Evolutionary conservation across 2,329 filamentous ascomycete species (phyloP).

Genomic region (Amauroascus verrucosus): DNA sequence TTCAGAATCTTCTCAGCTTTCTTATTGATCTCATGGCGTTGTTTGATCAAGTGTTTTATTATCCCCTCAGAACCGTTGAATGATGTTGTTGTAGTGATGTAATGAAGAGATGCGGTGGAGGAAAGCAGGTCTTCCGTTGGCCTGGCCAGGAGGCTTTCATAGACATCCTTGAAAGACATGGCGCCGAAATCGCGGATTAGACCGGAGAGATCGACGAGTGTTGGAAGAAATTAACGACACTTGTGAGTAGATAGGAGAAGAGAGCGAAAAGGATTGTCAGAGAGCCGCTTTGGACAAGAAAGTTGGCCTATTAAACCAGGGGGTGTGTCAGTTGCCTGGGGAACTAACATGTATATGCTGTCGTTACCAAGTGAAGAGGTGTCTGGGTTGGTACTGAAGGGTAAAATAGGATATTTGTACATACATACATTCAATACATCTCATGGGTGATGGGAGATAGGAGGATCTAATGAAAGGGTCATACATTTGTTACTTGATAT

Average conservation of each 20-base stretch:
- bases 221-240: no score
- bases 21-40: constrained; percentile 68
- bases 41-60: constrained; percentile 65
- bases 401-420: neutral
- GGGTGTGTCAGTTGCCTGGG: no score
- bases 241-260: no score
- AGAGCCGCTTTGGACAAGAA: no score
- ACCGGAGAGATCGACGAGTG: constrained; percentile 5
- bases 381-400: no score
- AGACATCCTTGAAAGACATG: constrained; percentile 43
- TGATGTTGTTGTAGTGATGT: constrained; percentile 76
- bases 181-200: neutral
- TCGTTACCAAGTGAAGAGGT: no score
- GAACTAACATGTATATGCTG: no score
- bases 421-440: neutral
- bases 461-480: no score
- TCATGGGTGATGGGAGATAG: no score
- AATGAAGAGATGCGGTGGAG: constrained; percentile 62
- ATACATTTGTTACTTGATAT: no score
- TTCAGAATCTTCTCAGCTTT: constrained; percentile 68
- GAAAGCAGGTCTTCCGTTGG: constrained; percentile 55
- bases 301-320: no score
- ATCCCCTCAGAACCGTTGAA: constrained; percentile 63
- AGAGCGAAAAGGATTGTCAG: no score
- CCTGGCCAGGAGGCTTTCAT: constrained; percentile 61